Base-by-base conservation (phyloP, 1,139 yeast genomes). In the Citeromyces hawaiiensis region DNA sequence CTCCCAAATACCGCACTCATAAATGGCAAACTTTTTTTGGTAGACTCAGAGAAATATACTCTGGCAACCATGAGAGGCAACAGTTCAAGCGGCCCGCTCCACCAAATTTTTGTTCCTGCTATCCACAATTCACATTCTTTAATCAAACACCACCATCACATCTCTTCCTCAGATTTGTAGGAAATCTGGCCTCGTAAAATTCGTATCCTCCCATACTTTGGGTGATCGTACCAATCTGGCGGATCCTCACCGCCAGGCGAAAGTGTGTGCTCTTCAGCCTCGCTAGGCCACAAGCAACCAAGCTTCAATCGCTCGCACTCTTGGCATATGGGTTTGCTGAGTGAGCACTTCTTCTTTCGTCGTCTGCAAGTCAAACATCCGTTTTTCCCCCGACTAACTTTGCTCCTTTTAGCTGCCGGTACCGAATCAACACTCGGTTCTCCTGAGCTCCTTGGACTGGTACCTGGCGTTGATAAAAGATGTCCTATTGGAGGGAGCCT, bases 301-400 rank as follows among this genome's bases (percentile, higher is more conserved):
- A 76, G 62, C 1, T 65, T 60, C 32, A 79, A 57, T 41, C 87
- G 59, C 4, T 45, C 42, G 52, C 87, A 80, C 42, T 78, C 83
- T 1, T 67, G 62, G 51, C 93, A 82, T 1, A 57, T 50, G 2
- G 91, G 91, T 43, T 63, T 66, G 2, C 48, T 51, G 52, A 81
- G 88, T 51, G 80, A 78, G 50, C 91, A 82, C 44, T 85, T 72
- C 53, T 81, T 81, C 63, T 81, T 81, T 25, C 93, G 61, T 30
- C 72, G 62, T 45, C 83, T 77, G 50, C 93, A 82, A 0, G 87
- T 79, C 38, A 78, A 54, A 53, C 91, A 82, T 0, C 93, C 93
- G 45, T 64, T 64, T 43, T 60, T 65, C 7, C 34, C 34, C 13
- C 34, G 27, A 23, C 27, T 23, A 11, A 23, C 27, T 9, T 9